Evolutionary conservation across 371 early-diverging fungal genomes (phyloP), one percentile per base, ranked within the genome.

Genomic region (Saksenaea vasiformis): DNA sequence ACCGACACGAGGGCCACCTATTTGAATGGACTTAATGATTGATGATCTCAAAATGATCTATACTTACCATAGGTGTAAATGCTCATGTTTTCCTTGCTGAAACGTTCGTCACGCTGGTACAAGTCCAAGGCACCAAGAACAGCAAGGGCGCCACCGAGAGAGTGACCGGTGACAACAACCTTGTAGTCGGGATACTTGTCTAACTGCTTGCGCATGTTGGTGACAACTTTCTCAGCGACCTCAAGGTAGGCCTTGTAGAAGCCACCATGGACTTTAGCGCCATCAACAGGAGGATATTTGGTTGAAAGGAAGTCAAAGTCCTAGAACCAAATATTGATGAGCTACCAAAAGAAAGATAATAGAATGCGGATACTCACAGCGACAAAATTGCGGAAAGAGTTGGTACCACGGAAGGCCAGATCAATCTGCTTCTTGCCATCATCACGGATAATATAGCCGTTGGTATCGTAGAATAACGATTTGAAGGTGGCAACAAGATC

Each of bases 1-100:
- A 26, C 73, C 73, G 37, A 67, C 62, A 51, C 73, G 70, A 60
- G 73, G 73, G 17, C 61, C 56, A 11, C 69, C 66, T 66, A 19
- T 39, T n/a, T 41, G 9, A 26, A 47, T 39, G 22, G 26, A 1
- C 14, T 61, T 47, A 8, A n/a, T 24, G 14, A n/a, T 61, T 54
- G 28, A 34, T 36, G 11, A 54, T 22, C 7, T n/a, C 19, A 22
- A 47, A 47, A 47, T 53, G 15, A 55, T 19, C 19, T 13, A 7
- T 2, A 14, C 13, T 64, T 54, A 65, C 73, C 73, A 53, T 64
- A 64, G 7, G 73, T 72, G 35, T 58, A 63, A 13, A 69, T 53
- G 28, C 5, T 19, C 28, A 72, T 24, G 31, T 69, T 69, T 2
- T 57, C 41, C 14, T 60, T 24, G 14, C 38, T 54, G n/a, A 69